Percentiles rank a stretch among this genome's conserved stretches.
Conservation (phyloP, 805 yeast species). For the Cephaloascus fragrans region DNA sequence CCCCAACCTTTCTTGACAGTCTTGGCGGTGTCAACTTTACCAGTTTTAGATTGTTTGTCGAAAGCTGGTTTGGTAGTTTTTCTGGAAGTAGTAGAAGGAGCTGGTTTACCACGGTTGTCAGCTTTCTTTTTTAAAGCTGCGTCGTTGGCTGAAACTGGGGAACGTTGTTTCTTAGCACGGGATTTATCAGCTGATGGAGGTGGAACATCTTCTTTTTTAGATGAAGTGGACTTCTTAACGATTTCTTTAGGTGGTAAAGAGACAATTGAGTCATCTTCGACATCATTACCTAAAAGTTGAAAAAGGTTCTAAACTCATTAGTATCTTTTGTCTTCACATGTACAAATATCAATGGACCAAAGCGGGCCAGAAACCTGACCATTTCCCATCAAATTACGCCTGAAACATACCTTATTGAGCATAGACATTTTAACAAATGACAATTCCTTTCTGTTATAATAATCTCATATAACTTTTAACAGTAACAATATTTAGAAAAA, state of each 20-base stretch:
- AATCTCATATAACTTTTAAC: background rate
- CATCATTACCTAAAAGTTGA: constrained; percentile 82
- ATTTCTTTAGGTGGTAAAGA: constrained; percentile 57
- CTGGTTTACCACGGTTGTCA: constrained; percentile 59
- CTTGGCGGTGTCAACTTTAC: constrained; percentile 79
- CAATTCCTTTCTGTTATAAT: too few relatives aligned
- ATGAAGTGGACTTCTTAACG: constrained; percentile 73
- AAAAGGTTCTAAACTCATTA: constrained; percentile 55
- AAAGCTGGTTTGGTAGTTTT: constrained; percentile 45
- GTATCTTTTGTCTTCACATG: background rate
- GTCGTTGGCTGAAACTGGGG: constrained; percentile 75
- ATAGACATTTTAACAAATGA: background rate
- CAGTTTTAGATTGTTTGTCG: constrained; percentile 85
- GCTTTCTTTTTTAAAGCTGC: constrained; percentile 70
- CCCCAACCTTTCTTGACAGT: constrained; percentile 86
- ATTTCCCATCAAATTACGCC: background rate
- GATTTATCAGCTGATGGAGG: constrained; percentile 77
- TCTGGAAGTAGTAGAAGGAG: constrained; percentile 43
- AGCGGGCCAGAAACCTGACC: background rate
- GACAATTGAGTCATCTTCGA: constrained; percentile 64
- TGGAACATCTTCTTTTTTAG: constrained; percentile 78
- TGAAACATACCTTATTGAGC: constrained; percentile 1
- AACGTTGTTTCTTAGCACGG: constrained; percentile 63
- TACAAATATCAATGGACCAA: background rate
- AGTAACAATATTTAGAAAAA: background rate